Evolutionary conservation across 305 asterid species (phyloP).

Genomic region (Euphrasia arctica): DNA sequence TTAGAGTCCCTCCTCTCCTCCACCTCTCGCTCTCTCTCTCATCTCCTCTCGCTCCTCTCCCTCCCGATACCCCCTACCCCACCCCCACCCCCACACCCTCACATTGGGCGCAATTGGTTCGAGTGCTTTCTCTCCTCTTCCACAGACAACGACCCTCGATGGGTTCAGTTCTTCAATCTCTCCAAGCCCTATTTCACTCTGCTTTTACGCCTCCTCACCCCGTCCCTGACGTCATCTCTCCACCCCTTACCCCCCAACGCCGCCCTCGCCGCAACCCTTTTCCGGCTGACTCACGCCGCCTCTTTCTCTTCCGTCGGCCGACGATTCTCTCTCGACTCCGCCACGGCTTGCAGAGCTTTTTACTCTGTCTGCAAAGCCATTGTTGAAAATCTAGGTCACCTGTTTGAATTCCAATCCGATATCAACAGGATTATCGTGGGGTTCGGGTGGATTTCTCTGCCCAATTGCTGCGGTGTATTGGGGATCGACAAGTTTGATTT

Average conservation of each 20-base stretch:
- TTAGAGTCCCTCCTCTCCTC: constrained; percentile 70
- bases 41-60: constrained; percentile 36
- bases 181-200: constrained; percentile 75
- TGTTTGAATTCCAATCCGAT: constrained; percentile 76
- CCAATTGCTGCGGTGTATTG: constrained; percentile 83
- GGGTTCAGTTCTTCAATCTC: constrained; percentile 69
- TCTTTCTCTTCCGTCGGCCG: constrained; percentile 58
- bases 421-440: constrained; percentile 68
- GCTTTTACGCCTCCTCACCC: constrained; percentile 72
- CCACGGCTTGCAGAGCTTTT: constrained; percentile 67
- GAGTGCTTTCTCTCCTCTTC: constrained; percentile 50
- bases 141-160: constrained; percentile 49
- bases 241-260: constrained; percentile 48
- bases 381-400: constrained; percentile 68
- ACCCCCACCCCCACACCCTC: constrained; percentile 22
- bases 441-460: constrained; percentile 81
- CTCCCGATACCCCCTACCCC: constrained; percentile 28
- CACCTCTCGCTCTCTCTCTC: constrained; percentile 45
- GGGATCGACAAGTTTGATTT: constrained; percentile 67
- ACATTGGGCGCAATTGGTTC: constrained; percentile 40
- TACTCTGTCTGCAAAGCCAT: constrained; percentile 72
- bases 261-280: constrained; percentile 71
- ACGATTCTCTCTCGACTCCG: constrained; percentile 61
- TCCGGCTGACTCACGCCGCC: constrained; percentile 64
- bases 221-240: constrained; percentile 52